A percentile compares a stretch with the other conserved stretches of the same genome.
Conservation (phyloP, 1,284 basidiomycete species). For the Moniliophthora roreri region DNA sequence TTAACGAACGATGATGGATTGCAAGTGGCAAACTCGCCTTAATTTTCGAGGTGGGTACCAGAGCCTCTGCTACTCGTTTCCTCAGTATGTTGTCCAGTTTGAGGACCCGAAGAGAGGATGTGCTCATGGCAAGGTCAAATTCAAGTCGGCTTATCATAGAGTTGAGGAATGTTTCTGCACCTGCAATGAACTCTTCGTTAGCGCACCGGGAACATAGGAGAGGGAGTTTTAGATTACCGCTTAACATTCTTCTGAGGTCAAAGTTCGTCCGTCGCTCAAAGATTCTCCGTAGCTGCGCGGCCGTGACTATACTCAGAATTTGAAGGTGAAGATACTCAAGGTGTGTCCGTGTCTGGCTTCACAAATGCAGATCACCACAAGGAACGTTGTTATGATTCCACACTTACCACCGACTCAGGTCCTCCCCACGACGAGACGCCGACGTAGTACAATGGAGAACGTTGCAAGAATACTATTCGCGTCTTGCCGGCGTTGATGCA, state of each 20-base stretch:
- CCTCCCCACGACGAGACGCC: constrained; percentile 91
- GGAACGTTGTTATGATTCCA: not conserved
- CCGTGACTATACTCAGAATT: constrained; percentile 88
- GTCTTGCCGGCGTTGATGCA: constrained; percentile 75
- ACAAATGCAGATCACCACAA: constrained; percentile 28
- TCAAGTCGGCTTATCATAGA: constrained; percentile 73
- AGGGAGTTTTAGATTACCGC: constrained; percentile 54
- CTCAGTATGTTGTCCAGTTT: constrained; percentile 70
- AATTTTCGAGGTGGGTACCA: constrained; percentile 79
- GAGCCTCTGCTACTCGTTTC: constrained; percentile 70
- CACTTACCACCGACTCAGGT: constrained; percentile 87
- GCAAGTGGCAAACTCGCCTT: constrained; percentile 51
- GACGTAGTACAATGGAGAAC: constrained; percentile 88
- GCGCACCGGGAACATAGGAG: constrained; percentile 1
- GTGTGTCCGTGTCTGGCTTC: constrained; percentile 86
- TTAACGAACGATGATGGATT: not conserved
- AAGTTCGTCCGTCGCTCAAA: constrained; percentile 91
- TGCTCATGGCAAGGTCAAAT: constrained; percentile 77
- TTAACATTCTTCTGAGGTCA: constrained; percentile 82
- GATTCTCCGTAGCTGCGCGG: constrained; percentile 79
- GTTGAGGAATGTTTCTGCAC: constrained; percentile 80
- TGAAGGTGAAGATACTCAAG: constrained; percentile 94
- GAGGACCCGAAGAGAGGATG: constrained; percentile 80
- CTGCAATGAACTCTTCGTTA: constrained; percentile 36
- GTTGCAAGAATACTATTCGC: constrained; percentile 83